Conservation (phyloP, 2,329 filamentous ascomycete genomes). For the Didymellaceae sp. region DNA sequence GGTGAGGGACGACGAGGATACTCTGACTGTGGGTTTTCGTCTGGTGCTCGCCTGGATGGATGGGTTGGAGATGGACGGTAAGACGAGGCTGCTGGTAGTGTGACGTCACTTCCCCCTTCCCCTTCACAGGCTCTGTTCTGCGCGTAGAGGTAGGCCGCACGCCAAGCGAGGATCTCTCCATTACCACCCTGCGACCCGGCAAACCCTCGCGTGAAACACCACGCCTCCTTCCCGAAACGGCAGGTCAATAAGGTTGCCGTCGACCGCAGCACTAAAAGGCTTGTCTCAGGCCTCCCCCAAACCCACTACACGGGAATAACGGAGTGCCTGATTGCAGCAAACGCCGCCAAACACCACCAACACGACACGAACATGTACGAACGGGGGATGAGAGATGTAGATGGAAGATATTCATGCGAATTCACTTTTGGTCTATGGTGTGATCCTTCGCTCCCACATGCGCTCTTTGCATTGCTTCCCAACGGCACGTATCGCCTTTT, state of each 20-base stretch:
- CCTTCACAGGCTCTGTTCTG: too few species aligned
- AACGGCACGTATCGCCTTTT: too few species aligned
- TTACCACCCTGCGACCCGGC: too few species aligned
- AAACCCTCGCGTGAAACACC: neutral
- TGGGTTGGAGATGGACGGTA: too few species aligned
- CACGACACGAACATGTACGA: neutral
- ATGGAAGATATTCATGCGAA: neutral
- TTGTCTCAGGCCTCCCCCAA: too few species aligned
- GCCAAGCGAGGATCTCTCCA: too few species aligned
- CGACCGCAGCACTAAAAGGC: constrained; percentile 44
- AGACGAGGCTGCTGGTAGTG: too few species aligned
- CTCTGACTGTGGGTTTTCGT: too few species aligned
- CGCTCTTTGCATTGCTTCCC: neutral
- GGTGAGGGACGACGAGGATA: too few species aligned
- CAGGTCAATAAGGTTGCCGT: constrained; percentile 38
- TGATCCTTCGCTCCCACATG: neutral
- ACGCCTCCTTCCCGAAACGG: constrained; percentile 15
- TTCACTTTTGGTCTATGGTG: constrained; percentile 15
- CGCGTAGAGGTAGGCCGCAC: too few species aligned
- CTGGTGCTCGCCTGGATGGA: too few species aligned
- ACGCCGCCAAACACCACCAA: neutral
- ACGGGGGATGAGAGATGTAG: neutral
- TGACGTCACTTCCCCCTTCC: neutral
- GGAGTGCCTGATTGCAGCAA: constrained; percentile 1
- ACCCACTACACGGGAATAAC: constrained; percentile 14